These are phyloP conservation scores for Trapa incisa DNA, from an alignment of 345 rosid genomes.

Conservation along the genomic window DNA sequence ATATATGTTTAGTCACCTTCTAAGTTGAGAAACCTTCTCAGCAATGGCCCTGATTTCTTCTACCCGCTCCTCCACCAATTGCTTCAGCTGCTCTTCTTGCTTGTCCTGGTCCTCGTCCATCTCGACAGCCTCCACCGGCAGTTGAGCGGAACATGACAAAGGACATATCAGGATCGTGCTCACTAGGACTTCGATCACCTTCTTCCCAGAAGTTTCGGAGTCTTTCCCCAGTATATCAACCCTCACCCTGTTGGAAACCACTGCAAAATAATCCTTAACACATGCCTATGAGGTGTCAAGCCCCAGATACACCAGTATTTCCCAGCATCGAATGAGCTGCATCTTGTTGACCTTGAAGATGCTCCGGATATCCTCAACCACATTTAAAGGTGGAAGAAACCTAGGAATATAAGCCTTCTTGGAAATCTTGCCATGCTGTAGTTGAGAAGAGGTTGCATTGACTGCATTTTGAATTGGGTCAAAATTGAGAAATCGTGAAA, in stretches of 20 bases:
- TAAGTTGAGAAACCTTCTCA: conserved; percentile 28
- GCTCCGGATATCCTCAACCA: conserved; percentile 50
- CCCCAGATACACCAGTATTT: conserved; percentile 62
- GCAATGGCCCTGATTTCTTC: conserved; percentile 61
- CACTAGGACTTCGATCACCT: conserved; percentile 50
- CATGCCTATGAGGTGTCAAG: conserved; percentile 43
- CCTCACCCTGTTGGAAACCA: conserved; percentile 57
- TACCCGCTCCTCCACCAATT: conserved; percentile 71
- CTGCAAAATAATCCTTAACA: conserved; percentile 43
- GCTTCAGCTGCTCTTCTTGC: conserved; percentile 71
- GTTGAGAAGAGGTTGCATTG: conserved; percentile 33
- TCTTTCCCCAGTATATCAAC: conserved; percentile 72
- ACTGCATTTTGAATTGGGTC: conserved; percentile 50
- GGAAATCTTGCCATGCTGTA: conserved; percentile 56
- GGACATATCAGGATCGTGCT: conserved; percentile 42
- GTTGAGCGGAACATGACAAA: conserved; percentile 61
- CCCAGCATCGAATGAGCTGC: conserved; percentile 92
- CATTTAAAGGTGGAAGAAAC: conserved; percentile 45
- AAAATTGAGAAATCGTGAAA: conserved; percentile 36
- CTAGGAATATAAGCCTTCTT: conserved; percentile 45
- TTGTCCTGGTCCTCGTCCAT: conserved; percentile 43
- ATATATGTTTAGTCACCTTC: not conserved
- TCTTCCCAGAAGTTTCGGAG: conserved; percentile 39
- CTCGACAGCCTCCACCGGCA: conserved; percentile 21
- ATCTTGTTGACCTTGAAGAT: conserved; percentile 75